Evolutionary conservation across 257 asterid species (phyloP), one percentile per base, ranked within the genome.

Genomic region (Lavandula angustifolia): DNA sequence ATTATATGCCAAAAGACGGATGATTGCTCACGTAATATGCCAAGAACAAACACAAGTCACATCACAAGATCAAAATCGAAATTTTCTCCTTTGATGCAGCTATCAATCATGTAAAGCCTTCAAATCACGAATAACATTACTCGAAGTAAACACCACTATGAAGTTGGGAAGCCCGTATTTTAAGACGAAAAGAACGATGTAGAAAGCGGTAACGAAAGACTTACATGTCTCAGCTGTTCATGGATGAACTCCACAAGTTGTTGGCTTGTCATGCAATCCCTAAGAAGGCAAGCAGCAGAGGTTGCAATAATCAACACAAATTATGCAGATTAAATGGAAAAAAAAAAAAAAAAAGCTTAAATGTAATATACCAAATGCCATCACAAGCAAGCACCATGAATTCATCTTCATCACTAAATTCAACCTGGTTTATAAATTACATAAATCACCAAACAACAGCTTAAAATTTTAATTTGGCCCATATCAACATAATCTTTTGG

Each of bases 201-300:
- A 10, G 34, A 10, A 40, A 40, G 10, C 27, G 38, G 40, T 6
- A 7, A 3, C 7, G 3, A 1, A 42, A 42, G 27, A 76, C 95
- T 81, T 76, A 92, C 98, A 64, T 87, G 76, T 73, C 80, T 80
- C 71, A 92, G 82, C 78, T 85, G 96, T 79, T 87, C 96, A 4
- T 76, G 92, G 73, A 92, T 75, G 58, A 82, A 92, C 73, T 92
- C 98, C 13, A 92, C 98, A 32, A 89, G 80, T 67, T 89, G 96
- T 81, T 92, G 98, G 85, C 90, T 92, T 12, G 98, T 85, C 98
- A 92, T 85, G 80, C 98, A 89, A 77, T 92, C 98, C 98, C 98
- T 92, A 81, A 68, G 71, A 62, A 64, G 3, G 60, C 37, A 61
- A 13, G 44, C 13, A 34, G 12, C 27, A 55, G 5, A 18, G 40